A percentile compares a stretch with the other conserved stretches of the same genome.
Evolutionary conservation across 2,329 filamentous ascomycete species (phyloP).

Genomic region (Endoconidiophora polonica): DNA sequence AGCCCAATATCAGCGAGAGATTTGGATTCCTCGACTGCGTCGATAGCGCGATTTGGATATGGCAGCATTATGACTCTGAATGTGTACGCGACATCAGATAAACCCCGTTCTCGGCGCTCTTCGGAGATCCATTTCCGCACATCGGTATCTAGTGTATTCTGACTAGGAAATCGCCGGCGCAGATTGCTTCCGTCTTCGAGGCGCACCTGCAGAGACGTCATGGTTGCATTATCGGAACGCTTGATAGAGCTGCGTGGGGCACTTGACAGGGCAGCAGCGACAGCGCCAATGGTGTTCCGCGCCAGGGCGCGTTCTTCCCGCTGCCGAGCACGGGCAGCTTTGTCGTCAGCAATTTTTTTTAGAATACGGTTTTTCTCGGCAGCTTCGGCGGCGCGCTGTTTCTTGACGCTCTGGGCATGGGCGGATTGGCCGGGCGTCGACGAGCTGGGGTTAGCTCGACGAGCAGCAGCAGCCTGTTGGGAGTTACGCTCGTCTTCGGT

Average conservation of each 20-base stretch:
- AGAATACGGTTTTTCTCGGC: constrained; percentile 53
- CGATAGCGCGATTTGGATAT: constrained; percentile 56
- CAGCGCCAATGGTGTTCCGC: constrained; percentile 18
- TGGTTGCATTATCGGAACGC: constrained; percentile 17
- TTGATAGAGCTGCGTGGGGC: constrained; percentile 21
- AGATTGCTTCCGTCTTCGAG: constrained; percentile 73
- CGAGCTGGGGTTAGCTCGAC: constrained; percentile 21
- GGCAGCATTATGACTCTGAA: constrained; percentile 77
- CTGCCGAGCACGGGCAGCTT: constrained; percentile 44
- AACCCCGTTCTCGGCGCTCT: constrained; percentile 34
- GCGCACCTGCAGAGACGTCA: constrained; percentile 53
- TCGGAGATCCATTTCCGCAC: constrained; percentile 66
- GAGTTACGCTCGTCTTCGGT: constrained; percentile 11
- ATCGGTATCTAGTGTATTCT: constrained; percentile 42
- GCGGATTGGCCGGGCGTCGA: constrained; percentile 20
- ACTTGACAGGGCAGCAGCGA: constrained; percentile 18
- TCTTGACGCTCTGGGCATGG: constrained; percentile 40
- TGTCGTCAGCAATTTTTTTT: constrained; percentile 61
- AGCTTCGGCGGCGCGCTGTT: constrained; percentile 39
- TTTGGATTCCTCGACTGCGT: constrained; percentile 55
- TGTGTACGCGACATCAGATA: constrained; percentile 41
- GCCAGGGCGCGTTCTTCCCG: constrained; percentile 19
- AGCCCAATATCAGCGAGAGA: constrained; percentile 54
- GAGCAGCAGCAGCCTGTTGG: constrained; percentile 4
- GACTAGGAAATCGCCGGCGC: constrained; percentile 51